Base-by-base conservation (phyloP, 2,329 filamentous ascomycete genomes). In the Coniochaeta ligniaria region DNA sequence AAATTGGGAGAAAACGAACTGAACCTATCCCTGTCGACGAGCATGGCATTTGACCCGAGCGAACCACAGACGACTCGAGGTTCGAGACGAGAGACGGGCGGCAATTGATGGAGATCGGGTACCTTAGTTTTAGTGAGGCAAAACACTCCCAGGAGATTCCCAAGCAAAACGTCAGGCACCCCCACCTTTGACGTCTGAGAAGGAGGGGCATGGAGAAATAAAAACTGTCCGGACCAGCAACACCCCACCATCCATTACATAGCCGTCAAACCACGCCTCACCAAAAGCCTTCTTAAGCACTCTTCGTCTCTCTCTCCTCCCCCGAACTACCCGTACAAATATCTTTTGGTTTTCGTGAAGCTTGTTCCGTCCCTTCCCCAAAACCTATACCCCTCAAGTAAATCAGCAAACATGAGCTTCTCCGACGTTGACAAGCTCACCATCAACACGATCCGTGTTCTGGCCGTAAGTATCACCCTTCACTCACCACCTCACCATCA, bases 361-460 rank as follows among this genome's bases (percentile, higher is more conserved):
- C n/a, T 38, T n/a, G 16, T 52, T 24, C 54, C 58, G 45, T 56
- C 43, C 60, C 59, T 52, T 57, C 55, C 47, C 26, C 59, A 54
- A 38, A 50, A 38, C 55, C 33, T 60, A 58, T 61, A 55, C 36
- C 59, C 50, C 52, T 22, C 60, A 62, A 62, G 63, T 5, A 66
- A 58, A 61, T 59, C 64, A 74, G 78, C 74, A 77, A 86, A 74
- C 77, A 98, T 98, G 94, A 87, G 87, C 77, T 97, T 90, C 85
- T 84, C 84, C 76, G 90, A 98, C 73, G 78, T 88, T 74, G 95
- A 99, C 78, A 82, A 89, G 83, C 86, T 92, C 80, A 90, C 92
- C 74, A 92, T 99, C 82, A 98, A 98, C 89, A 96, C 94, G 78
- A 98, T 99, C 83, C 91, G 95, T 77, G 80, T 92, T 75, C 86